Evolutionary conservation across 331 rosid genomes (phyloP).

Genomic region (Dryas integrifolia): DNA sequence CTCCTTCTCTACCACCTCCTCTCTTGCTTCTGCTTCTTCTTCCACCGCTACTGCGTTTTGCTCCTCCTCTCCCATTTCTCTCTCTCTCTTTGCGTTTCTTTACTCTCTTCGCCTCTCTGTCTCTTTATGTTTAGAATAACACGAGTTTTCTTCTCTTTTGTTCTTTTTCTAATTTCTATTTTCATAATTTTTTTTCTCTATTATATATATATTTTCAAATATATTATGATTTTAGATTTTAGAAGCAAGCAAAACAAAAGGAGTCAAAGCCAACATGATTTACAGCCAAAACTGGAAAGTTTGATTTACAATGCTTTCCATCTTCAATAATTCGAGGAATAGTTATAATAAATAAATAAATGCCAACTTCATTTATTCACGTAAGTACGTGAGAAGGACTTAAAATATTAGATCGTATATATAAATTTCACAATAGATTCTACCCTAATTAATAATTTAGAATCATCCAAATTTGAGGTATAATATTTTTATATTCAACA

Average conservation of each 20-base stretch:
- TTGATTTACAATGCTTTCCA: neutral
- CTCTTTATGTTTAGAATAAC: neutral
- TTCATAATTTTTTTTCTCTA: neutral
- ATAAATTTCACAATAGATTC: too few species aligned
- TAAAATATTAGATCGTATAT: too few species aligned
- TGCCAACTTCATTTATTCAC: too few species aligned
- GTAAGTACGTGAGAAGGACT: too few species aligned
- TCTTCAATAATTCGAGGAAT: too few species aligned
- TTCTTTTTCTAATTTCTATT: neutral
- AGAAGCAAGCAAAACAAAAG: neutral
- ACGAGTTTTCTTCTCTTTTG: neutral
- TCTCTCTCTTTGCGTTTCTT: neutral
- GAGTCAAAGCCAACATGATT: neutral
- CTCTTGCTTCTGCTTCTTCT: slow-evolving; percentile 40
- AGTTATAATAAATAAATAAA: too few species aligned
- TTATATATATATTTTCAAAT: too few species aligned
- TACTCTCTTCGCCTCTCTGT: neutral
- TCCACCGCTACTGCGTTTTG: slow-evolving; percentile 33
- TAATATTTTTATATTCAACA: too few species aligned
- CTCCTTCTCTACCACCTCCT: slow-evolving; percentile 12
- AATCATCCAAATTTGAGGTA: too few species aligned
- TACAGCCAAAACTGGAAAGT: neutral
- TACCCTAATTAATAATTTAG: too few species aligned
- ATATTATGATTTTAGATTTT: too few species aligned
- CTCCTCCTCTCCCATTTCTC: slow-evolving; percentile 35